Base-by-base conservation (phyloP, 148 eudicot species). In the Simmondsia chinensis region DNA sequence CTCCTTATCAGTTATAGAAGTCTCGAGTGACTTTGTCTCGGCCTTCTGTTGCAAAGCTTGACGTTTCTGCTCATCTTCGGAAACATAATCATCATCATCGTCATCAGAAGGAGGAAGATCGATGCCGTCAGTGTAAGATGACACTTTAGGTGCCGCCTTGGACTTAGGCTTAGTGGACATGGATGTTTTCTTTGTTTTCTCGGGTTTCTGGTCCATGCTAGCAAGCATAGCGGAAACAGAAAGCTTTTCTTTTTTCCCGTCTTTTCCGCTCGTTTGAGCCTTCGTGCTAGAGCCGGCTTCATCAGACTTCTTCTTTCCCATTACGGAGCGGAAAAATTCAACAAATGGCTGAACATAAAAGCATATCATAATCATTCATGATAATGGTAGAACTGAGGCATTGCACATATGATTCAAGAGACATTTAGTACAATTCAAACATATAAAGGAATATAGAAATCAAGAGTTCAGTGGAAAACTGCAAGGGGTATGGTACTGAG, bases 271-370 rank as follows among this genome's bases (percentile, higher is more conserved):
- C 10, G 67, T 18, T 42, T 69, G 66, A 43, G 38, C 57, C 62
- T 65, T 73, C 8, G 39, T 16, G 21, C 50, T 9, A 7, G 47
- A 19, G 16, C 61, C 67, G 33, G 53, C 42, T 19, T 69, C 77
- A 20, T 66, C 79, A 10, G 63, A 47, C 43, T 74, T 74, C 48
- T 74, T 69, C 64, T 48, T 73, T 6, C 71, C 79, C 79, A 73
- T 73, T 49, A 33, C 13, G n/a, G 7, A 43, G 12, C 18, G 6
- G 17, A 43, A 22, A 17, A 18, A 49, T 54, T 49, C 25, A 54
- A 34, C 33, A 33, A 21, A 6, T n/a, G 43, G 24, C 13, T 2
- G 3, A 22, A 10, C 17, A n/a, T n/a, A n/a, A n/a, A n/a, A n/a
- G n/a, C n/a, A n/a, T n/a, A n/a, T n/a, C n/a, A n/a, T n/a, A n/a